Conservation (phyloP, 2,329 filamentous ascomycete species). For the Aspergillus aculeatinus region DNA sequence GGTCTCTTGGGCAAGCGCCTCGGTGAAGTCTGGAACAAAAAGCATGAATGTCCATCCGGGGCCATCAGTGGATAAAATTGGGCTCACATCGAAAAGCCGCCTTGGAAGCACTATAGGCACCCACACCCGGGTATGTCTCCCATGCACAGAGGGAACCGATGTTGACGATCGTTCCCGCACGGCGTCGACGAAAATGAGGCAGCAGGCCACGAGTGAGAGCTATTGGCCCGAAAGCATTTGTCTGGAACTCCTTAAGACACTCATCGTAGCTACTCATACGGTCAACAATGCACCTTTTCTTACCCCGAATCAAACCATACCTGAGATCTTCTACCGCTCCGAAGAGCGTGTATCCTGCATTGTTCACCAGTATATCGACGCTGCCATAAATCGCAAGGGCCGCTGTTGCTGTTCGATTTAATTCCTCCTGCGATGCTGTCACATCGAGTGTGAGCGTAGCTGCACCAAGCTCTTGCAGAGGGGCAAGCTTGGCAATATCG, state of each 20-base stretch:
- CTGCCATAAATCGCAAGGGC: conserved; percentile 23
- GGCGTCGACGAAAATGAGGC: conserved; percentile 35
- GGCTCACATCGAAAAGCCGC: conserved; percentile 15
- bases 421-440: conserved; percentile 18
- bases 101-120: conserved; percentile 40
- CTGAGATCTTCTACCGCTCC: conserved; percentile 30
- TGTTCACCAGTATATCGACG: conserved; percentile 39
- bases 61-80: background rate
- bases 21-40: conserved; percentile 5
- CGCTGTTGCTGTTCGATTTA: conserved; percentile 19
- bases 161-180: conserved; percentile 37
- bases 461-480: conserved; percentile 28
- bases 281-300: background rate
- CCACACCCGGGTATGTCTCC: conserved; percentile 25
- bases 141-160: conserved; percentile 37
- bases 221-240: conserved; percentile 41
- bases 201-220: conserved; percentile 38
- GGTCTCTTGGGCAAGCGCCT: conserved; percentile 31
- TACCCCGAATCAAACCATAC: background rate
- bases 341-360: conserved; percentile 31
- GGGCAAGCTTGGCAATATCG: conserved; percentile 25
- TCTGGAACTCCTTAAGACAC: conserved; percentile 32
- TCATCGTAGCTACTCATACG: conserved; percentile 18
- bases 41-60: background rate
- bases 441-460: conserved; percentile 27